These are phyloP conservation scores for Dipteronia sinensis DNA, from an alignment of 345 rosid genomes.

Conservation along the genomic window DNA sequence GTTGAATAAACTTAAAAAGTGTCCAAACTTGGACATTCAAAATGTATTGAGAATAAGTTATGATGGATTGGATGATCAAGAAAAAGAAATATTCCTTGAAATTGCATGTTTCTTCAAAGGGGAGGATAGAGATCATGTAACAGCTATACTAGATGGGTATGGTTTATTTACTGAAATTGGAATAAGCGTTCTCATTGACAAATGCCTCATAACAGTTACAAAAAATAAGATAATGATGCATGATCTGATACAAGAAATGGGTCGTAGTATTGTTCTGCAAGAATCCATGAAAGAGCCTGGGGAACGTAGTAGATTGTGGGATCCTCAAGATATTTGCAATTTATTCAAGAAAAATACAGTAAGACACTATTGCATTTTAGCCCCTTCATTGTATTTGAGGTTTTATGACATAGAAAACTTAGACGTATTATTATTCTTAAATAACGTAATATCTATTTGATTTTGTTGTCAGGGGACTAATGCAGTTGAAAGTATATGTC, in stretches of 20 bases:
- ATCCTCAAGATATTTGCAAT: neutral
- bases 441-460: no score
- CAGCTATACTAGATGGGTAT: neutral
- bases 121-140: neutral
- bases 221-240: neutral
- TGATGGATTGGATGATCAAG: neutral
- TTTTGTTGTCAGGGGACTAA: no score
- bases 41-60: neutral
- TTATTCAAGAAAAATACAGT: slow-evolving; percentile 15
- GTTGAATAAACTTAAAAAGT: neutral
- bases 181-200: neutral
- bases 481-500: no score
- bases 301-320: slow-evolving; percentile 13
- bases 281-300: slow-evolving; percentile 15
- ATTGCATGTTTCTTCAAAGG: slow-evolving; percentile 10
- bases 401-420: neutral
- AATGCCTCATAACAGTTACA: neutral
- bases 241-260: slow-evolving; percentile 14
- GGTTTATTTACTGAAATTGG: slow-evolving; percentile 5
- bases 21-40: neutral
- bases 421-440: neutral
- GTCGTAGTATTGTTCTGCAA: neutral
- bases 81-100: neutral
- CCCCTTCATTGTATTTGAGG: no score
- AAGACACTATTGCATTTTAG: neutral